Evolutionary conservation across 2,329 filamentous ascomycete species (phyloP).

Genomic region (Colletotrichum echinochloae): DNA sequence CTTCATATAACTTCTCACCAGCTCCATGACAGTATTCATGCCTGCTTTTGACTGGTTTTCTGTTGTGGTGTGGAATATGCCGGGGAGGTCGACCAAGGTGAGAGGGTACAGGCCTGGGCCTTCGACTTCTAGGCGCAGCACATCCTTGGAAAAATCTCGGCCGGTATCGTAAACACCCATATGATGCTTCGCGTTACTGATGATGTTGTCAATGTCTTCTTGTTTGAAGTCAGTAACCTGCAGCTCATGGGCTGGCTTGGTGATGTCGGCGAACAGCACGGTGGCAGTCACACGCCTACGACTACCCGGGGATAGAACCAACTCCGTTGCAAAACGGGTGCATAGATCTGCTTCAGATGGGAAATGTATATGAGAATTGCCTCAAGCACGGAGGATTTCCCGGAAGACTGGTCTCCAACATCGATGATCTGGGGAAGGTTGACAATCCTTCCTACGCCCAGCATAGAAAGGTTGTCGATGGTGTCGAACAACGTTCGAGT

Average conservation of each 20-base stretch:
- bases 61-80: conserved; percentile 52
- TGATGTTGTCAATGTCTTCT: conserved; percentile 59
- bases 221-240: conserved; percentile 47
- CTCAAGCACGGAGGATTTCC: conserved; percentile 74
- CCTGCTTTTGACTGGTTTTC: conserved; percentile 49
- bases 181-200: conserved; percentile 61
- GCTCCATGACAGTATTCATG: conserved; percentile 49
- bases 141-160: conserved; percentile 57
- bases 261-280: conserved; percentile 52
- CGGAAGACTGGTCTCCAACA: conserved; percentile 69
- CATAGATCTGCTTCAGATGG: conserved; percentile 66
- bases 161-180: conserved; percentile 58
- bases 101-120: conserved; percentile 59
- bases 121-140: conserved; percentile 60
- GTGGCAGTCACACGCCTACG: conserved; percentile 55
- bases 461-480: conserved; percentile 63
- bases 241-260: conserved; percentile 43
- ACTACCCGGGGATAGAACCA: conserved; percentile 61
- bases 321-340: conserved; percentile 71
- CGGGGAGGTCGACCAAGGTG: conserved; percentile 68
- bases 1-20: conserved; percentile 66
- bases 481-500: conserved; percentile 63
- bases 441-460: conserved; percentile 61
- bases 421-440: conserved; percentile 68
- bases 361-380: conserved; percentile 73